phyloP scores from a whole-genome alignment of 345 rosid genomes.

The Physaria fendleri region DNA sequence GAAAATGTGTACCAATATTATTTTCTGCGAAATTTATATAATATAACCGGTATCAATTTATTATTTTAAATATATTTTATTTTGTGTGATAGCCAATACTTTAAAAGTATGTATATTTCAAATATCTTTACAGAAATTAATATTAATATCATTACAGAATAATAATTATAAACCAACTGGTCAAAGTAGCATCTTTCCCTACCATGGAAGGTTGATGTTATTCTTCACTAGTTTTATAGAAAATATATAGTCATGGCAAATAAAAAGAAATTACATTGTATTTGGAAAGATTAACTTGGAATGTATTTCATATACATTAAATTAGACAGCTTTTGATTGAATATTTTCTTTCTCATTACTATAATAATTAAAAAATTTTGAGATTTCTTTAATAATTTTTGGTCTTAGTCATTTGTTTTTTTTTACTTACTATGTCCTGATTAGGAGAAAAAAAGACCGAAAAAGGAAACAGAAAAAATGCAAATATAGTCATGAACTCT shows the following conservation, averaged over 20 bases:
- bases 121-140: too few species aligned
- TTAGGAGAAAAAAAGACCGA: background rate
- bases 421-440: background rate
- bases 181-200: conserved; percentile 9
- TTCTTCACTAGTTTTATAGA: conserved; percentile 11
- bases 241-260: background rate
- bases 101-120: too few species aligned
- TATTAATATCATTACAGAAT: background rate
- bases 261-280: background rate
- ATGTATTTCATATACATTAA: conserved; percentile 1
- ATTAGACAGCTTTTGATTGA: conserved; percentile 5
- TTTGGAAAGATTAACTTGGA: conserved; percentile 10
- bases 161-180: conserved; percentile 6
- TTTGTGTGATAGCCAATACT: too few species aligned
- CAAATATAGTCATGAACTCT: conserved; percentile 4
- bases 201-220: conserved; percentile 16
- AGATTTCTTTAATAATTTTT: background rate
- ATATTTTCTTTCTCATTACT: background rate
- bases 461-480: conserved; percentile 1
- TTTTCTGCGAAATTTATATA: too few species aligned
- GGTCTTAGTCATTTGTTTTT: background rate
- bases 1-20: too few species aligned
- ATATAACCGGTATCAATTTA: too few species aligned
- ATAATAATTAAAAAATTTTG: background rate
- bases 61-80: too few species aligned